Evolutionary conservation across 2,329 filamentous ascomycete species (phyloP).

Genomic region (Cercospora canescens): DNA sequence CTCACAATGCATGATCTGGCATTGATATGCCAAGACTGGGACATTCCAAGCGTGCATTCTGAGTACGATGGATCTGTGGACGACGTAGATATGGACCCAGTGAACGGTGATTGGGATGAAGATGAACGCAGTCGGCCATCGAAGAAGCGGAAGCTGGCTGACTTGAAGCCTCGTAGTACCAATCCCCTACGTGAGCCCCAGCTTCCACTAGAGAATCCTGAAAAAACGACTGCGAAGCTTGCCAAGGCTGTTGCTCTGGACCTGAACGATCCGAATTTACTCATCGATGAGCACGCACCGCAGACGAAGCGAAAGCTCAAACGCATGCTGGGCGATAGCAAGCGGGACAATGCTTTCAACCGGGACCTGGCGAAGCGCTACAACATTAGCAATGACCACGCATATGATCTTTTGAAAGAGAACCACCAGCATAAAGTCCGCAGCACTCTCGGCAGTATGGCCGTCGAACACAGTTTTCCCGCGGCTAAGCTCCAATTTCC

Average conservation of each 20-base stretch:
- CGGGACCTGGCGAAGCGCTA: conserved; percentile 79
- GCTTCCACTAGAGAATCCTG: conserved; percentile 73
- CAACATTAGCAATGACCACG: conserved; percentile 94
- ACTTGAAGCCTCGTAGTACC: conserved; percentile 20
- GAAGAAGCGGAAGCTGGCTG: conserved; percentile 65
- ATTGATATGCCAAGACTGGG: conserved; percentile 85
- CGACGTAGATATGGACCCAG: conserved; percentile 25
- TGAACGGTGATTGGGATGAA: conserved; percentile 35
- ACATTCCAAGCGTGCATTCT: conserved; percentile 59
- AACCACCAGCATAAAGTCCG: conserved; percentile 96
- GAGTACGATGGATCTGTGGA: conserved; percentile 17
- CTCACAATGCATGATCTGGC: conserved; percentile 78
- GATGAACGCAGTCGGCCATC: conserved; percentile 44
- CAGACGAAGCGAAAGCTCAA: conserved; percentile 58
- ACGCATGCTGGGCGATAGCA: conserved; percentile 54
- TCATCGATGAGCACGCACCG: conserved; percentile 75
- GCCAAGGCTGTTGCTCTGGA: conserved; percentile 81
- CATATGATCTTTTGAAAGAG: conserved; percentile 93
- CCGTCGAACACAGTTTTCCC: conserved; percentile 92
- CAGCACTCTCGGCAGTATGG: conserved; percentile 84
- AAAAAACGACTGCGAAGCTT: conserved; percentile 68
- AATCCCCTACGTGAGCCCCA: conserved; percentile 23
- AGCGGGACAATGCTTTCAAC: conserved; percentile 67
- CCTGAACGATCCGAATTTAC: conserved; percentile 81
- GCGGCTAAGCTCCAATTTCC: conserved; percentile 90